Conservation (phyloP, 768 basidiomycete species). For the Naganishia randhawae region DNA sequence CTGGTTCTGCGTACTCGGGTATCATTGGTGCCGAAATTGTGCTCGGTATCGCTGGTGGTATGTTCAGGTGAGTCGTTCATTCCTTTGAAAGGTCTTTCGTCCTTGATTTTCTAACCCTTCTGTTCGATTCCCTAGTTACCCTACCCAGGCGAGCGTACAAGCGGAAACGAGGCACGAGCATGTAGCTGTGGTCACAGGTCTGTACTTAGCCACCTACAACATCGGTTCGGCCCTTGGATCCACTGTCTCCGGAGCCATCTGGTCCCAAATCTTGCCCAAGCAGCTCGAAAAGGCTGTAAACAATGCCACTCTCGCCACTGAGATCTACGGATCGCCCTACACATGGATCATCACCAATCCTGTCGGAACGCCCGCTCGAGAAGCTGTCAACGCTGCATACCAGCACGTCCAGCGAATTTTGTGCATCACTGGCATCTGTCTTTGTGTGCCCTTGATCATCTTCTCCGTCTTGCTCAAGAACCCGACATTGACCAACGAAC, state of each 20-base stretch:
- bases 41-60: constrained; percentile 38
- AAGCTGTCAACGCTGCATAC: constrained; percentile 31
- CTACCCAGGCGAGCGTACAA: constrained; percentile 41
- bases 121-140: constrained; percentile 37
- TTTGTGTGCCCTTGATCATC: constrained; percentile 17
- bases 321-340: constrained; percentile 41
- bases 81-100: too few relatives aligned
- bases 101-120: neutral
- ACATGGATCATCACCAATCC: constrained; percentile 29
- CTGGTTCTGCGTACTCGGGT: constrained; percentile 30
- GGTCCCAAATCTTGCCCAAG: constrained; percentile 32
- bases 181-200: constrained; percentile 33
- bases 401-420: constrained; percentile 30
- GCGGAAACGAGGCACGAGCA: constrained; percentile 36
- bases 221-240: constrained; percentile 35
- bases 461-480: constrained; percentile 15
- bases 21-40: constrained; percentile 42
- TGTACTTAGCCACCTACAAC: constrained; percentile 38
- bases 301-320: constrained; percentile 37
- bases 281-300: constrained; percentile 24
- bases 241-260: constrained; percentile 36
- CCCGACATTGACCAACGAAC: constrained; percentile 27
- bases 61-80: constrained; percentile 1
- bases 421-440: constrained; percentile 33
- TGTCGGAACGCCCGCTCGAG: constrained; percentile 24